phyloP scores from a whole-genome alignment of 495 filamentous ascomycete species.

The Cladorrhinum samala region DNA sequence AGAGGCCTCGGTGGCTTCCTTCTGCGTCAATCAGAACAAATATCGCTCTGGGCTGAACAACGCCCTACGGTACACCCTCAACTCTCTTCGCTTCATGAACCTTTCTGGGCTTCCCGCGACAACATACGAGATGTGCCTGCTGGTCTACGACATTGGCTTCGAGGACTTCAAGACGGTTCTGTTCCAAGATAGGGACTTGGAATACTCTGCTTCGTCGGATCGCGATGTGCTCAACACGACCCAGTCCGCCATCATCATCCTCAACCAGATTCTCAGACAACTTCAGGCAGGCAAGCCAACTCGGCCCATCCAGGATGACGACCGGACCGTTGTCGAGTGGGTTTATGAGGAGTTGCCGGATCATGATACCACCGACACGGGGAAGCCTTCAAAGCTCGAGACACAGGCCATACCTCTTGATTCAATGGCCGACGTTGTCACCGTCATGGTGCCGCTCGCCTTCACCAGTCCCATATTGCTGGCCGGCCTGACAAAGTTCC shows the following conservation, averaged over 20 bases:
- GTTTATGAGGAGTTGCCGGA: background rate
- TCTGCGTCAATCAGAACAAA: no score
- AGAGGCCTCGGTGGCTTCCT: no score
- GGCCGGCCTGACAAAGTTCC: no score
- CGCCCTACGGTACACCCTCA: no score
- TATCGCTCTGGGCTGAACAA: no score
- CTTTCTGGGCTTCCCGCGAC: no score
- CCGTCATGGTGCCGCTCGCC: background rate
- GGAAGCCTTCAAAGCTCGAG: background rate
- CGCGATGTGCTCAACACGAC: background rate
- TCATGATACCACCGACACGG: background rate
- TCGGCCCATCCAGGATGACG: background rate
- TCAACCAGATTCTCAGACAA: background rate
- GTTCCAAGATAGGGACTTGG: background rate
- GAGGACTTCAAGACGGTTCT: background rate
- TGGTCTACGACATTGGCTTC: background rate
- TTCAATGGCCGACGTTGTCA: background rate
- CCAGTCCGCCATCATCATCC: background rate
- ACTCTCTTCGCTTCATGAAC: no score
- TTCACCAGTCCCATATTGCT: background rate
- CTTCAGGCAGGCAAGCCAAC: background rate
- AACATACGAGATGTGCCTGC: background rate
- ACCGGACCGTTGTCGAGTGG: background rate
- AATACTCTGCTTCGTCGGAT: background rate
- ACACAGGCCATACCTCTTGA: background rate